phyloP scores from a whole-genome alignment of 148 eudicot species.

The Camellia japonica region DNA sequence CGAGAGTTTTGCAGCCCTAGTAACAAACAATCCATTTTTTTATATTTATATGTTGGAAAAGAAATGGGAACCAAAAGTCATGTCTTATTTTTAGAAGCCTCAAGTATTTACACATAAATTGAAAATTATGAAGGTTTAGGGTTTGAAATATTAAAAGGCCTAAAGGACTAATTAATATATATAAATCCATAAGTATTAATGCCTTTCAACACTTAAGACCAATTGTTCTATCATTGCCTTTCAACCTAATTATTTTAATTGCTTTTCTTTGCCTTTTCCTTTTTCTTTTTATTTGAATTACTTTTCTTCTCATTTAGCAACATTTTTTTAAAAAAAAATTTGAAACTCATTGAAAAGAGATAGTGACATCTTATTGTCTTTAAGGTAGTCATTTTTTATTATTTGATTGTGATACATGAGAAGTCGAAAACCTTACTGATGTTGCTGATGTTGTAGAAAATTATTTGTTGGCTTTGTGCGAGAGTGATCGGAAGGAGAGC shows the following conservation, averaged over 20 bases:
- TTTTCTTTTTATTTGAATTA: too few relatives aligned
- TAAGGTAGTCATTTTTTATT: background rate
- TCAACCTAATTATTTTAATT: too few relatives aligned
- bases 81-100: background rate
- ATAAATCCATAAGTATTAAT: too few relatives aligned
- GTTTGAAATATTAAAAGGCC: background rate
- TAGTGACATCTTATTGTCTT: background rate
- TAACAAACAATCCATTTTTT: background rate
- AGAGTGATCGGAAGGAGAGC: slow-evolving; percentile 65
- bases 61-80: background rate
- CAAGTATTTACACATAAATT: background rate
- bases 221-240: too few relatives aligned
- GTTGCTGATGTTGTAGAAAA: slow-evolving; percentile 54
- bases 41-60: background rate
- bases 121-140: background rate
- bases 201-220: too few relatives aligned
- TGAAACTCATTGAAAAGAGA: too few relatives aligned
- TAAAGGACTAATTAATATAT: too few relatives aligned
- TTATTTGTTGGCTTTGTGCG: slow-evolving; percentile 78
- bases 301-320: too few relatives aligned
- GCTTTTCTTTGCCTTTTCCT: too few relatives aligned
- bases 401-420: background rate
- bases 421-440: background rate
- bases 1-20: background rate
- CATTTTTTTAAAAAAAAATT: too few relatives aligned